Base-by-base conservation (phyloP, 176 grass and related monocot genomes). In the Oryza australiensis region DNA sequence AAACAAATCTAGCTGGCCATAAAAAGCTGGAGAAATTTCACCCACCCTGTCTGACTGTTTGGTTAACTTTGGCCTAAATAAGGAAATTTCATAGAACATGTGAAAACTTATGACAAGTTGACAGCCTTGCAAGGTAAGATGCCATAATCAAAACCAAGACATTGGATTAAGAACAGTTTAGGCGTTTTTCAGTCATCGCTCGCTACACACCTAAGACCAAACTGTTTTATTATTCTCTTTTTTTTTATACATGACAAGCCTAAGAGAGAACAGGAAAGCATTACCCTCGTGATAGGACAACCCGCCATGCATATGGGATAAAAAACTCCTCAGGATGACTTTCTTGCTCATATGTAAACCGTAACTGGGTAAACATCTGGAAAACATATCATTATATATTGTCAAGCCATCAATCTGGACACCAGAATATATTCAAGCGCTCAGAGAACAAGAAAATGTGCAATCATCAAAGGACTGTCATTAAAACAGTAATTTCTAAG, bases 281-380 rank as follows among this genome's bases (percentile, higher is more conserved):
- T 86, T 95, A 99, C 96, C 96, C 96, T 34, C 85, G 77, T 12
- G 96, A 88, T 77, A 99, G 83, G 78, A 94, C 89, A 88, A 99
- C 87, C 14, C 91, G 87, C 93, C 96, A 99, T 68, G 94, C 91
- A 88, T 99, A 99, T 85, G 96, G 96, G 79, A 99, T 99, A 77
- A 99, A 99, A 85, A 99, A 99, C 83, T 95, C 93, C 78, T 99
- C 96, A 32, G 93, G 96, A 73, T 99, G 96, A 89, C 87, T 95
- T 87, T 99, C 96, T 94, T 99, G 96, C 80, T 99, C 93, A 82
- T 99, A 99, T 66, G 96, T 99, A 80, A 99, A 99, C 6, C 93
- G 83, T 82, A 99, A 90, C 66, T 99, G 93, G 29, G 91, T 99
- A 87, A 99, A 99, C 89, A 99, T 95, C 96, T 99, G 93, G 64